Percentiles rank a stretch among this genome's conserved stretches.
phyloP scores from a whole-genome alignment of 1,284 basidiomycete species.

The Garcileccinum viscosum region DNA sequence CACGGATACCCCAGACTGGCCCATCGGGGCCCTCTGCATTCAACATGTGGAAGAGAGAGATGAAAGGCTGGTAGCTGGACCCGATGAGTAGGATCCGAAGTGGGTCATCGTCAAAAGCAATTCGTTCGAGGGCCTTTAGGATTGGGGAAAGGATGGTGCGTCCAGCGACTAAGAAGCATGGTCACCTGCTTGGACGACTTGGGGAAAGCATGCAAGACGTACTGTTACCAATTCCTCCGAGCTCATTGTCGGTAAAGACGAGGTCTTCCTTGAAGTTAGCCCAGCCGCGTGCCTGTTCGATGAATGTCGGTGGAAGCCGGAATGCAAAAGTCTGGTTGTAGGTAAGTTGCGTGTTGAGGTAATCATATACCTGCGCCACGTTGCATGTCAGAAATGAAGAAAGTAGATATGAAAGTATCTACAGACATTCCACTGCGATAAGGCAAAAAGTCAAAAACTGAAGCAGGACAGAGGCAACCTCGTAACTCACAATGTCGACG shows the following conservation, averaged over 20 bases:
- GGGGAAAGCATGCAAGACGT: slow-evolving; percentile 30
- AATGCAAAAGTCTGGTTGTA: slow-evolving; percentile 82
- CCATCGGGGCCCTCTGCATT: slow-evolving; percentile 59
- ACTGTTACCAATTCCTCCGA: slow-evolving; percentile 79
- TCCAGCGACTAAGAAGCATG: slow-evolving; percentile 67
- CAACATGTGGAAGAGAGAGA: slow-evolving; percentile 83
- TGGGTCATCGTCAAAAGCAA: slow-evolving; percentile 78
- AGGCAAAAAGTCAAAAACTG: slow-evolving; percentile 7
- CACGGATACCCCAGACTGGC: slow-evolving; percentile 67
- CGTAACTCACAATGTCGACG: slow-evolving; percentile 65
- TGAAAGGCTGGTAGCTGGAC: slow-evolving; percentile 87
- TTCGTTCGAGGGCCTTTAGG: slow-evolving; percentile 71
- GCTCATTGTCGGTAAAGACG: slow-evolving; percentile 70
- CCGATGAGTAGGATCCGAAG: slow-evolving; percentile 77
- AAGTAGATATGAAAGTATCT: not conserved
- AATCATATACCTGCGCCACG: slow-evolving; percentile 69
- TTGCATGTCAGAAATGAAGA: slow-evolving; percentile 21
- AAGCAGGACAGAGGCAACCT: not conserved
- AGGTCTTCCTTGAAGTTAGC: slow-evolving; percentile 80
- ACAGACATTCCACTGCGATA: slow-evolving; percentile 66
- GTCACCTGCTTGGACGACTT: slow-evolving; percentile 1
- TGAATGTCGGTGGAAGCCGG: slow-evolving; percentile 69
- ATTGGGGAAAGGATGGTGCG: slow-evolving; percentile 77
- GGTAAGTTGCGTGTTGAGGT: slow-evolving; percentile 73
- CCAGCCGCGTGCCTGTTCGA: slow-evolving; percentile 71